Percentiles rank a stretch among this genome's conserved stretches.
phyloP scores from a whole-genome alignment of 176 grass and related monocot species.

The Canna indica region DNA sequence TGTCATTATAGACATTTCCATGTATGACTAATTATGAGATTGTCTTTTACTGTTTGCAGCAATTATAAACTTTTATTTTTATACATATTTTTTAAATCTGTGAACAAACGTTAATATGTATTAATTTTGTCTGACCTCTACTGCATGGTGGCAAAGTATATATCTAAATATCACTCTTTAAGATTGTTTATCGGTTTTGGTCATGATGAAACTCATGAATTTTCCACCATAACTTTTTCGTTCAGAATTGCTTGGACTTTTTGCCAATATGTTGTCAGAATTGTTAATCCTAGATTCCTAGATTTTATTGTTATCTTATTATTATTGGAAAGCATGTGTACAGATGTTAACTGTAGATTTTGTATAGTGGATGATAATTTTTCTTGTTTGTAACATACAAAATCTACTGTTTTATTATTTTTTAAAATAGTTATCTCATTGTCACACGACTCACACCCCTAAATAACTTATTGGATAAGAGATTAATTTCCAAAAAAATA shows the following conservation, averaged over 20 bases:
- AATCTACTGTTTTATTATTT: not conserved
- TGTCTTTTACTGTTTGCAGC: not conserved
- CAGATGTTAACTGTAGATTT: not conserved
- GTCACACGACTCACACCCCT: too few relatives aligned
- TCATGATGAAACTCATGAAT: too few relatives aligned
- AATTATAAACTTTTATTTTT: not conserved
- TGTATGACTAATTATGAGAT: not conserved
- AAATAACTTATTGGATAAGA: too few relatives aligned
- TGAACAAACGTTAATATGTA: too few relatives aligned
- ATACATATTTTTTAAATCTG: not conserved
- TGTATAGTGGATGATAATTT: not conserved
- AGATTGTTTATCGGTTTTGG: too few relatives aligned
- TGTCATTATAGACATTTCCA: not conserved
- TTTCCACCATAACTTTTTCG: too few relatives aligned
- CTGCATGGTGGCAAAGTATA: too few relatives aligned
- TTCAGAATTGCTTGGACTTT: not conserved
- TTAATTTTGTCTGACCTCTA: too few relatives aligned
- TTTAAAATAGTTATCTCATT: too few relatives aligned
- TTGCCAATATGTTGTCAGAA: not conserved
- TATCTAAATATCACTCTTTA: too few relatives aligned
- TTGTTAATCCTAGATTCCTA: not conserved
- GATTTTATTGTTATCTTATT: not conserved
- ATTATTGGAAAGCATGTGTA: not conserved
- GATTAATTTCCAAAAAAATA: too few relatives aligned
- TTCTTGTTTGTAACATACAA: not conserved